Percentiles rank a stretch among this genome's conserved stretches.
phyloP scores from a whole-genome alignment of 352 stramenopile species.

The Globisporangium okanoganense region DNA sequence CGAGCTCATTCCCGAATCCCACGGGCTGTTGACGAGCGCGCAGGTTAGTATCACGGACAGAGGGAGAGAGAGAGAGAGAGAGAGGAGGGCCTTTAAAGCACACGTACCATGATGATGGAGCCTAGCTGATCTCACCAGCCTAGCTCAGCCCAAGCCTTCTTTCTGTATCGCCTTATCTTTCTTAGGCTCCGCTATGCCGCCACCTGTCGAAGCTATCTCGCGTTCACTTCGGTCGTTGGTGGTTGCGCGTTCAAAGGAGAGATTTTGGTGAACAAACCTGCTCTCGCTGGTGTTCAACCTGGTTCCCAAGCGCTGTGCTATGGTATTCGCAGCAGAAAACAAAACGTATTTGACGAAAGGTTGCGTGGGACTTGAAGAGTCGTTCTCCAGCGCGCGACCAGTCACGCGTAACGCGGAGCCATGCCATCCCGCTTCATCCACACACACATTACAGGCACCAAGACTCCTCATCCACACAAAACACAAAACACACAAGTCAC shows the following conservation, averaged over 20 bases:
- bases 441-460: background rate
- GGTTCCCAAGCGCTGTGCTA: background rate
- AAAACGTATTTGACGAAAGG: conserved; percentile 7
- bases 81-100: too few relatives aligned
- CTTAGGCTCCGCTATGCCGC: background rate
- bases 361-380: conserved; percentile 10
- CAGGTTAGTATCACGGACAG: background rate
- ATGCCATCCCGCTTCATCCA: background rate
- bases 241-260: background rate
- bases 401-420: background rate
- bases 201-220: background rate
- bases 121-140: background rate
- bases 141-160: background rate
- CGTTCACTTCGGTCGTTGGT: background rate
- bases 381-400: background rate
- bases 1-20: conserved; percentile 77
- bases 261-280: background rate
- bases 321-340: background rate
- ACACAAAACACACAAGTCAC: background rate
- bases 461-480: too few relatives aligned
- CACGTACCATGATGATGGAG: conserved; percentile 2
- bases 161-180: background rate
- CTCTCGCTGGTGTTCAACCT: background rate
- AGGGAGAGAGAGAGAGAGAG: too few relatives aligned
- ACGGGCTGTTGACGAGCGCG: conserved; percentile 45